Evolutionary conservation across 148 eudicot species (phyloP).

Genomic region (Chenopodium formosanum): DNA sequence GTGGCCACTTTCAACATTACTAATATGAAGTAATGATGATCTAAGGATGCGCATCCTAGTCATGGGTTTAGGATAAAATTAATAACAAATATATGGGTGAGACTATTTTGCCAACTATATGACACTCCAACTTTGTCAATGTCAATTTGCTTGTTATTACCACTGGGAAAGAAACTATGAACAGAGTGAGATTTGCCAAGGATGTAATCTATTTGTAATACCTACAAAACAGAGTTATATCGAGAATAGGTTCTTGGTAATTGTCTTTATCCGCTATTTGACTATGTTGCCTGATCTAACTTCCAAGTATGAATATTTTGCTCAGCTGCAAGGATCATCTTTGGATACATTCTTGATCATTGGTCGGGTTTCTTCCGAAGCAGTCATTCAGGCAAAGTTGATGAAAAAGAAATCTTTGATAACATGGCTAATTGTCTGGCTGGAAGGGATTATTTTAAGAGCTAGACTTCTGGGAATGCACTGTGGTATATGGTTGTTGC

Average conservation of each 20-base stretch:
- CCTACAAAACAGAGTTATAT: no score
- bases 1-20: background rate
- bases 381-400: slow-evolving; percentile 62
- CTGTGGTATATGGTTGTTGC: slow-evolving; percentile 65
- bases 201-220: background rate
- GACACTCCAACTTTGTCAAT: background rate
- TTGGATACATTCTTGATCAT: slow-evolving; percentile 80
- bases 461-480: slow-evolving; percentile 71
- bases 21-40: background rate
- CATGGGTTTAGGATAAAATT: no score
- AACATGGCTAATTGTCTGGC: slow-evolving; percentile 51
- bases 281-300: background rate
- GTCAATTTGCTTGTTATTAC: background rate
- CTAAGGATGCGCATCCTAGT: no score
- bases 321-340: slow-evolving; percentile 75
- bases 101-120: background rate
- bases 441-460: slow-evolving; percentile 54
- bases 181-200: background rate
- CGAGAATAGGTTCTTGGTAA: background rate
- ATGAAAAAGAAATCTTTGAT: slow-evolving; percentile 48
- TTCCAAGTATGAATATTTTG: slow-evolving; percentile 10
- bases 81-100: no score
- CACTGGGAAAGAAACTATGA: background rate
- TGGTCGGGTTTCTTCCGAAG: slow-evolving; percentile 91
- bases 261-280: background rate